Percentiles rank a stretch among this genome's conserved stretches.
Conservation (phyloP, 345 rosid genomes). For the Populus alba region DNA sequence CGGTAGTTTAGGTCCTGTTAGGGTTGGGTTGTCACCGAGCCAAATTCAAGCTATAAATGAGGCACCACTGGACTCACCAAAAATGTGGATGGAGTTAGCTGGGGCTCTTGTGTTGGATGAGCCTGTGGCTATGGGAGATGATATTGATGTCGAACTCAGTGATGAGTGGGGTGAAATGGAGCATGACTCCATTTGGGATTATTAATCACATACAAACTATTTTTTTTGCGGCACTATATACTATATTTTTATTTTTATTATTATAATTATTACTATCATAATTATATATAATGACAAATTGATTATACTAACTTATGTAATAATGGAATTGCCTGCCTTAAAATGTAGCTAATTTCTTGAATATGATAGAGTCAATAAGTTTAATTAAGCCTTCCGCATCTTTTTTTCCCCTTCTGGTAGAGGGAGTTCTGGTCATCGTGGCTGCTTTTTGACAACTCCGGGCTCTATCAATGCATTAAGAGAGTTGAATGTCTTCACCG, state of each 20-base stretch:
- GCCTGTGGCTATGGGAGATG: background rate
- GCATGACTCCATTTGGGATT: constrained; percentile 47
- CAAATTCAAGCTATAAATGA: constrained; percentile 83
- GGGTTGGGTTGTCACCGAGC: constrained; percentile 60
- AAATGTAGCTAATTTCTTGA: background rate
- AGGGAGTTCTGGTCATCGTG: background rate
- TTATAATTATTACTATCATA: background rate
- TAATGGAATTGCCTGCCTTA: background rate
- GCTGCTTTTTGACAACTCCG: background rate
- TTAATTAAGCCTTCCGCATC: too few relatives aligned
- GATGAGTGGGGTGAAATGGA: constrained; percentile 14
- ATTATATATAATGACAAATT: background rate
- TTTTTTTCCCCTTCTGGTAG: background rate
- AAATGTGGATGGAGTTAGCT: constrained; percentile 57
- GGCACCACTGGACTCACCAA: constrained; percentile 70
- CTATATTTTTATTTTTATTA: too few relatives aligned
- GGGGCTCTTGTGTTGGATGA: constrained; percentile 22
- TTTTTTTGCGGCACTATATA: background rate
- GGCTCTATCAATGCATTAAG: background rate
- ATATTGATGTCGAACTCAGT: constrained; percentile 4
- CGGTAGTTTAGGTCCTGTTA: constrained; percentile 31
- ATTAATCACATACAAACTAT: background rate
- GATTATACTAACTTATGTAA: background rate
- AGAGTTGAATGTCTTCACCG: background rate
- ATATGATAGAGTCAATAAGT: background rate